These are phyloP conservation scores for Jaenimonas drosophilae DNA, from an alignment of 208 protist genomes.

Conservation along the genomic window DNA sequence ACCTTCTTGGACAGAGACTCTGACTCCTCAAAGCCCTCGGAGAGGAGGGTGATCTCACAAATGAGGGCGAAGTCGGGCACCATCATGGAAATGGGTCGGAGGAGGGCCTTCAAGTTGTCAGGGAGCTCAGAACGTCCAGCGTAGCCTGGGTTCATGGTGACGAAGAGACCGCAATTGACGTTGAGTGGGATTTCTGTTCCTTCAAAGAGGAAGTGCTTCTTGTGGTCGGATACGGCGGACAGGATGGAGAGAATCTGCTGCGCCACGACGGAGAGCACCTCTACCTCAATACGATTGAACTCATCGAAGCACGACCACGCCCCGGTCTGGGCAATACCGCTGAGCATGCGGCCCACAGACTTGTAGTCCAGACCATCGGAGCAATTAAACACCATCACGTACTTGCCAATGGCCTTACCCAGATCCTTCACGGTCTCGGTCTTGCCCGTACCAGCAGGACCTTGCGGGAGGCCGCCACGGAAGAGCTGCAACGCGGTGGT, in stretches of 20 bases:
- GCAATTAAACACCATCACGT: constrained; percentile 98
- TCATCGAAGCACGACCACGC: constrained; percentile 98
- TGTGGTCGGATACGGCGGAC: constrained; percentile 68
- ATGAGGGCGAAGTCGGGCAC: constrained; percentile 96
- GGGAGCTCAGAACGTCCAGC: constrained; percentile 97
- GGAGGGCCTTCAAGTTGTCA: constrained; percentile 97
- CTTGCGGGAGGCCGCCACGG: constrained; percentile 90
- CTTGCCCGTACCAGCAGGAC: constrained; percentile 97
- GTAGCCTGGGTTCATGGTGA: constrained; percentile 99
- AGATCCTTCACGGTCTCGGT: constrained; percentile 99
- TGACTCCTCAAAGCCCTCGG: constrained; percentile 94
- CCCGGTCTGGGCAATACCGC: constrained; percentile 96
- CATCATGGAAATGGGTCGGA: constrained; percentile 99
- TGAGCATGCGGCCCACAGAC: constrained; percentile 93
- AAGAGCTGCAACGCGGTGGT: constrained; percentile 95
- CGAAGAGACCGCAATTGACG: constrained; percentile 94
- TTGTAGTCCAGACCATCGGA: constrained; percentile 96
- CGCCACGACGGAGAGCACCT: constrained; percentile 98
- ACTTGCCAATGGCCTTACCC: constrained; percentile 95
- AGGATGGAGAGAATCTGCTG: constrained; percentile 96
- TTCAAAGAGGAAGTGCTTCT: constrained; percentile 89
- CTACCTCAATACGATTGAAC: constrained; percentile 98
- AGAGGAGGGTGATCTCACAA: constrained; percentile 97
- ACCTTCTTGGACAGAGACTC: constrained; percentile 94
- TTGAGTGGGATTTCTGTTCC: constrained; percentile 94